Evolutionary conservation across 2,329 filamentous ascomycete species (phyloP).

Genomic region (Ophiocordyceps camponoti-saundersi): DNA sequence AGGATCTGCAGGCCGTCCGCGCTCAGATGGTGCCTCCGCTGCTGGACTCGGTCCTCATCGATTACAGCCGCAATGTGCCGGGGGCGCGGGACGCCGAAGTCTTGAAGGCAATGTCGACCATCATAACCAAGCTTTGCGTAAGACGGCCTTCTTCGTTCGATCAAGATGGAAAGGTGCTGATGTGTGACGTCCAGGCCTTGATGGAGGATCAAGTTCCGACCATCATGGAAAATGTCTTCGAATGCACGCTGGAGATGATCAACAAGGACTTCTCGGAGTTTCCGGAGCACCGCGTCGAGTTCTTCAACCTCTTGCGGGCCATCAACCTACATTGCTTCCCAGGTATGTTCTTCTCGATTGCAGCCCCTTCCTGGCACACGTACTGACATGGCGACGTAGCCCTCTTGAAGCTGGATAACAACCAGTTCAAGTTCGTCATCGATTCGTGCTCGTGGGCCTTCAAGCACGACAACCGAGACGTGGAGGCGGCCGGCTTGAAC

Average conservation of each 20-base stretch:
- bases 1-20: slow-evolving; percentile 86
- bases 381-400: slow-evolving; percentile 22
- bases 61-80: slow-evolving; percentile 94
- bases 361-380: too few species aligned
- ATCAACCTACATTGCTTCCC: slow-evolving; percentile 98
- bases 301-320: slow-evolving; percentile 89
- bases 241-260: slow-evolving; percentile 98
- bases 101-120: slow-evolving; percentile 90
- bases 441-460: slow-evolving; percentile 99
- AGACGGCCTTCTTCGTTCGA: slow-evolving; percentile 20
- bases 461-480: slow-evolving; percentile 97
- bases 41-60: slow-evolving; percentile 79
- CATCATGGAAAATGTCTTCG: slow-evolving; percentile 97
- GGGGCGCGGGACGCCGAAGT: slow-evolving; percentile 94
- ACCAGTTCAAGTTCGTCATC: slow-evolving; percentile 98
- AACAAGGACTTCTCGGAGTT: slow-evolving; percentile 99
- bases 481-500: slow-evolving; percentile 87
- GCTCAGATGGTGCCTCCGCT: slow-evolving; percentile 91
- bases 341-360: slow-evolving; percentile 20
- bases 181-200: slow-evolving; percentile 38
- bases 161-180: slow-evolving; percentile 1
- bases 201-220: slow-evolving; percentile 98
- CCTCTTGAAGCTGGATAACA: slow-evolving; percentile 80
- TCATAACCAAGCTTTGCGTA: slow-evolving; percentile 92
- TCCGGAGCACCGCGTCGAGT: slow-evolving; percentile 96